These are phyloP conservation scores for Microbotryomycetes sp. DNA, from an alignment of 1,284 basidiomycete species.

Conservation along the genomic window DNA sequence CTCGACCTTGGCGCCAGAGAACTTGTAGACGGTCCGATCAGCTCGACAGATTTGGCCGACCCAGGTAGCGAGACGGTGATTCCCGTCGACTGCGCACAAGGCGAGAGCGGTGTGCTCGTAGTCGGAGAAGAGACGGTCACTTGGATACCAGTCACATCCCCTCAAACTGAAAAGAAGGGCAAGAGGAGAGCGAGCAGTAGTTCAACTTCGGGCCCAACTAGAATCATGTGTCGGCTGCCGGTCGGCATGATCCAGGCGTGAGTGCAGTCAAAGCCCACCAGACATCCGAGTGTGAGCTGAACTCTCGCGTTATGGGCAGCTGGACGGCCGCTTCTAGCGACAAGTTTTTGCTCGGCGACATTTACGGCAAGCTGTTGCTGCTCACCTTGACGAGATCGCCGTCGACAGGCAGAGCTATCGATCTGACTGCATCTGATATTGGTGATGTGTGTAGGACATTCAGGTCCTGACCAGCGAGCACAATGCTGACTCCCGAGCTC, in stretches of 20 bases:
- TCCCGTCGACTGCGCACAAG: conserved; percentile 3
- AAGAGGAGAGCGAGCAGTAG: conserved; percentile 9
- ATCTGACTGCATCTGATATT: conserved; percentile 56
- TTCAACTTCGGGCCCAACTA: not conserved
- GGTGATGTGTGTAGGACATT: conserved; percentile 55
- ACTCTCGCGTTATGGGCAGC: not conserved
- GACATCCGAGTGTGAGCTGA: not conserved
- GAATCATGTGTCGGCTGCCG: conserved; percentile 9
- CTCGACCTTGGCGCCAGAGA: conserved; percentile 27
- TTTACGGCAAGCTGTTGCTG: conserved; percentile 63
- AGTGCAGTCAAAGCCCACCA: not conserved
- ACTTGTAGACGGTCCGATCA: conserved; percentile 7
- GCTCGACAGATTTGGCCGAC: conserved; percentile 14
- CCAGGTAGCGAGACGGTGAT: conserved; percentile 27
- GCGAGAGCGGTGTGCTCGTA: conserved; percentile 22
- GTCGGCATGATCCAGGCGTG: conserved; percentile 24
- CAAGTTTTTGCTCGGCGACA: conserved; percentile 60
- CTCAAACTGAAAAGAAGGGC: conserved; percentile 11
- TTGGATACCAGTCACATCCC: conserved; percentile 1
- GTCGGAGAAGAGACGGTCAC: conserved; percentile 28
- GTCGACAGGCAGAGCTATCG: not conserved
- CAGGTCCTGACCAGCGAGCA: not conserved
- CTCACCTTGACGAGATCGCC: conserved; percentile 36
- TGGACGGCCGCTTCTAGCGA: not conserved
- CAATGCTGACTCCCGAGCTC: too few relatives aligned